A percentile compares a stretch with the other conserved stretches of the same genome.
Evolutionary conservation across 176 grass and related monocot species (phyloP).

Genomic region (Pharus latifolius): DNA sequence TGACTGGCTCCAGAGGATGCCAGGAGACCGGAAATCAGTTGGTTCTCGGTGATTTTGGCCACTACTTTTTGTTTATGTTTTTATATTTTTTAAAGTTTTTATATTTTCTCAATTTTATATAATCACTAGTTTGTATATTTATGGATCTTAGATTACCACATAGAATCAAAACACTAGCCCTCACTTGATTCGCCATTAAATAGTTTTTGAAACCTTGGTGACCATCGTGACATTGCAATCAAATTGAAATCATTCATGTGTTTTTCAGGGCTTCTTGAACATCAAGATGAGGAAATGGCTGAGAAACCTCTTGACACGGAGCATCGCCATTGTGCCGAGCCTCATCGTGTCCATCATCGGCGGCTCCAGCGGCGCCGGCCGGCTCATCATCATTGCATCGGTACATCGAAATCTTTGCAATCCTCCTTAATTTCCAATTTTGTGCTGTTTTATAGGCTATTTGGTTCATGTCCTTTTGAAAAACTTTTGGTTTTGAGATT

Average conservation of each 20-base stretch:
- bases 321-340: slow-evolving; percentile 70
- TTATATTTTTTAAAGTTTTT: too few relatives aligned
- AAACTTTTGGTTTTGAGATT: too few relatives aligned
- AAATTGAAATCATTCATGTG: too few relatives aligned
- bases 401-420: slow-evolving; percentile 22
- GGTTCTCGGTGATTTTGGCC: too few relatives aligned
- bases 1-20: too few relatives aligned
- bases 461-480: neutral
- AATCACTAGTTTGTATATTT: neutral
- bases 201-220: too few relatives aligned
- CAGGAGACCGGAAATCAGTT: too few relatives aligned
- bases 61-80: too few relatives aligned
- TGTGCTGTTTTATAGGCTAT: too few relatives aligned
- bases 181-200: neutral
- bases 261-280: slow-evolving; percentile 68
- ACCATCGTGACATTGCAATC: too few relatives aligned
- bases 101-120: too few relatives aligned
- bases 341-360: slow-evolving; percentile 68
- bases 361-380: slow-evolving; percentile 62
- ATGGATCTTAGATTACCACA: neutral
- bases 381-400: slow-evolving; percentile 86
- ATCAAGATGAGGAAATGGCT: slow-evolving; percentile 85
- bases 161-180: neutral
- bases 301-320: slow-evolving; percentile 80
- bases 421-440: neutral